phyloP scores from a whole-genome alignment of 805 yeast species.

The Blastobotrys robertii region DNA sequence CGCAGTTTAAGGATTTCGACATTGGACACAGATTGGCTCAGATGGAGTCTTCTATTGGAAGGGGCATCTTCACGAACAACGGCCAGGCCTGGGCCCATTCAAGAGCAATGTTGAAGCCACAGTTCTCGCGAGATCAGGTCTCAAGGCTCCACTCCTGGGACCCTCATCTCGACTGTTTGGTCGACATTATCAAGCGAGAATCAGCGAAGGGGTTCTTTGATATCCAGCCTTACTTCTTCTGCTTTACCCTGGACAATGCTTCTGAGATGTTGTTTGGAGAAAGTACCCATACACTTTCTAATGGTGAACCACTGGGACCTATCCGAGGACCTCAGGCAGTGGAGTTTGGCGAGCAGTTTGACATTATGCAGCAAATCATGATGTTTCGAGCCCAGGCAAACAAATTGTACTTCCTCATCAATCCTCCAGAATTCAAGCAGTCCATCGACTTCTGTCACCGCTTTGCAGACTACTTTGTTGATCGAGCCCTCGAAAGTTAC shows the following conservation, averaged over 20 bases:
- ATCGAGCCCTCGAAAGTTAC: constrained; percentile 26
- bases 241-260: constrained; percentile 28
- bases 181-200: constrained; percentile 13
- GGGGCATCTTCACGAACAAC: constrained; percentile 29
- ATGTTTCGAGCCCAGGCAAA: constrained; percentile 7
- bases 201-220: constrained; percentile 15
- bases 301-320: neutral
- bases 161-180: constrained; percentile 20
- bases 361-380: constrained; percentile 12
- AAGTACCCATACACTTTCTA: constrained; percentile 18
- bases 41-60: constrained; percentile 25
- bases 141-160: constrained; percentile 20
- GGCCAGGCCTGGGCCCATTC: constrained; percentile 31
- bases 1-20: constrained; percentile 25
- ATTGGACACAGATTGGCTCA: constrained; percentile 22
- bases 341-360: constrained; percentile 20
- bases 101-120: constrained; percentile 29
- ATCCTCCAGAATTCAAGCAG: constrained; percentile 24
- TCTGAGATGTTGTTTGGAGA: constrained; percentile 29
- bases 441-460: constrained; percentile 24
- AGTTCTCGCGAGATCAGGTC: constrained; percentile 27
- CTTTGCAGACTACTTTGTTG: constrained; percentile 34
- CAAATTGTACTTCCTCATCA: constrained; percentile 14
- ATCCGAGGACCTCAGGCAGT: constrained; percentile 5
- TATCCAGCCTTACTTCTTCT: constrained; percentile 22